Percentiles rank a stretch among this genome's conserved stretches.
These are phyloP conservation scores for Phytophthora chlamydospora DNA, from an alignment of 352 stramenopile species.

Conservation along the genomic window DNA sequence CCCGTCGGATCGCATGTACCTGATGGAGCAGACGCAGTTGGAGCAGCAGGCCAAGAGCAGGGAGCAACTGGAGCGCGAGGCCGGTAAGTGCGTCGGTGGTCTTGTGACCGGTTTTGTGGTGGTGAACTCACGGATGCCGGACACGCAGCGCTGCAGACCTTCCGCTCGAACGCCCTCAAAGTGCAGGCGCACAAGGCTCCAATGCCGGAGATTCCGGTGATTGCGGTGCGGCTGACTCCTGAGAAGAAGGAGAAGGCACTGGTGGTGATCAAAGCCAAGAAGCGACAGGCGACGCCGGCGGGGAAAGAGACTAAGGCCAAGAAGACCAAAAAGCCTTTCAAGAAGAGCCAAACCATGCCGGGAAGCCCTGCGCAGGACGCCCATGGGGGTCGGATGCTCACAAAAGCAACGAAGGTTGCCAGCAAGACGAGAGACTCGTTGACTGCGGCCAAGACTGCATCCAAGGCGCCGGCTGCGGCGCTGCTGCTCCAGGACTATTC, in stretches of 20 bases:
- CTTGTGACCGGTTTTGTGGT: background rate
- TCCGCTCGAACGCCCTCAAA: conserved; percentile 67
- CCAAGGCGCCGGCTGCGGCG: conserved; percentile 3
- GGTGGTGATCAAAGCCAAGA: conserved; percentile 67
- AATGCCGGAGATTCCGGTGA: conserved; percentile 19
- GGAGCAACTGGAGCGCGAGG: conserved; percentile 40
- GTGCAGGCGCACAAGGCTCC: conserved; percentile 52
- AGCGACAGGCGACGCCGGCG: conserved; percentile 25
- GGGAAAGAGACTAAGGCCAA: conserved; percentile 27
- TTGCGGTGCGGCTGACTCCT: conserved; percentile 1
- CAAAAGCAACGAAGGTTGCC: background rate
- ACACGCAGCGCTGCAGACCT: conserved; percentile 59
- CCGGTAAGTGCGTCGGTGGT: conserved; percentile 31
- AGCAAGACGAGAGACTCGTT: background rate
- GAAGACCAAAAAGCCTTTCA: conserved; percentile 30
- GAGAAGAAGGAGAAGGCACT: conserved; percentile 24
- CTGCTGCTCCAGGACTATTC: conserved; percentile 62
- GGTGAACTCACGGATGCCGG: conserved; percentile 3
- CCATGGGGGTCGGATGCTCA: background rate
- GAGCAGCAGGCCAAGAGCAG: conserved; percentile 41
- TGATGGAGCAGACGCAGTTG: conserved; percentile 68
- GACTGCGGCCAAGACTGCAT: background rate
- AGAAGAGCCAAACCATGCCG: conserved; percentile 15
- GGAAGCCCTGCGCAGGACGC: background rate
- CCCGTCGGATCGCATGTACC: conserved; percentile 74